phyloP scores from a whole-genome alignment of 2,329 filamentous ascomycete genomes.

The Scedosporium minutisporum region DNA sequence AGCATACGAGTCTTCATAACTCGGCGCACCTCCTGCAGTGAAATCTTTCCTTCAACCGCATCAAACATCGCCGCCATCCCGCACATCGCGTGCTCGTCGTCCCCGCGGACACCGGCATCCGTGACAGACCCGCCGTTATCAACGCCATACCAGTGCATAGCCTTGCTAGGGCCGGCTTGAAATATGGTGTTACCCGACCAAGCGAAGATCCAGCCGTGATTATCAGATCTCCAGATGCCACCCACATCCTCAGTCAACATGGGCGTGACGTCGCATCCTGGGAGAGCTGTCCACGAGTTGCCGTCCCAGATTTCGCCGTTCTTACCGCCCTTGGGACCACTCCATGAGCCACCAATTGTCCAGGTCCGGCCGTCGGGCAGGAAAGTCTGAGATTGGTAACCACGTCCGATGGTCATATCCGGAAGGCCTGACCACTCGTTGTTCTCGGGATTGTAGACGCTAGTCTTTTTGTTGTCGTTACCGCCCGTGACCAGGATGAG shows the following conservation, averaged over 20 bases:
- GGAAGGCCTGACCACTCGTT: conserved; percentile 28
- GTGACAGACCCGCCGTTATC: conserved; percentile 27
- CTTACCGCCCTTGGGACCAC: conserved; percentile 38
- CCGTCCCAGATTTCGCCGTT: conserved; percentile 46
- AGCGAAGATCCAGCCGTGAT: conserved; percentile 23
- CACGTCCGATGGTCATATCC: conserved; percentile 35
- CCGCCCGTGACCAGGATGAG: conserved; percentile 45
- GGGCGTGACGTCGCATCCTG: conserved; percentile 30
- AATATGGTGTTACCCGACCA: conserved; percentile 40
- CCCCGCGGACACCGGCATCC: conserved; percentile 30
- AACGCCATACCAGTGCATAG: conserved; percentile 49
- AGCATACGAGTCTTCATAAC: conserved; percentile 32
- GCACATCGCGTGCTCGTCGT: conserved; percentile 39
- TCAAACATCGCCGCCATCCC: conserved; percentile 50
- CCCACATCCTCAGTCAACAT: conserved; percentile 41
- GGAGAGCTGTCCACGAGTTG: conserved; percentile 33
- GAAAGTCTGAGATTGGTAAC: conserved; percentile 42
- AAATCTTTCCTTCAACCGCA: conserved; percentile 47
- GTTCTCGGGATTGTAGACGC: conserved; percentile 31
- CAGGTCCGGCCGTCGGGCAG: conserved; percentile 45
- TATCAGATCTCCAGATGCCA: conserved; percentile 36
- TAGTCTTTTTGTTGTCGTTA: conserved; percentile 35
- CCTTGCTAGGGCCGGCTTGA: conserved; percentile 43
- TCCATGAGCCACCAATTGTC: conserved; percentile 45
- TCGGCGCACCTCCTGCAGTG: conserved; percentile 36